Evolutionary conservation across 495 filamentous ascomycete genomes (phyloP).

Genomic region (Amphirosellinia nigrospora): DNA sequence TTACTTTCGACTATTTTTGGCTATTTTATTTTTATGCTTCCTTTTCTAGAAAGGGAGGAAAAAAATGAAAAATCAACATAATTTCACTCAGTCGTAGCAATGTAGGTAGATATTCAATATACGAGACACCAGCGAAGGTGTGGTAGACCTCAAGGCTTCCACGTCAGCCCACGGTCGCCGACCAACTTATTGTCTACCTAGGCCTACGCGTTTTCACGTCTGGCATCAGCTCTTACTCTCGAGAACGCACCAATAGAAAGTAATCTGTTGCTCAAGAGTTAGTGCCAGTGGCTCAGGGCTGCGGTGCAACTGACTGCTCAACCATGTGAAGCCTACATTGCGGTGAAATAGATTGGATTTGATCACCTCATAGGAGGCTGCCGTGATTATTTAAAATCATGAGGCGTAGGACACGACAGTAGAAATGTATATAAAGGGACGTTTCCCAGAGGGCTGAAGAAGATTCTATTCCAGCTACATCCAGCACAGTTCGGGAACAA

Average conservation of each 20-base stretch:
- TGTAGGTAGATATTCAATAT: background rate
- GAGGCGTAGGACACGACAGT: background rate
- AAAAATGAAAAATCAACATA: too few species aligned
- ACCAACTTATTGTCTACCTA: conserved; percentile 7
- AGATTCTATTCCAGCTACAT: conserved; percentile 15
- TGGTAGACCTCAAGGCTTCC: conserved; percentile 8
- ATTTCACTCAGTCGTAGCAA: too few species aligned
- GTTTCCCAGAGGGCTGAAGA: background rate
- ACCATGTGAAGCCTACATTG: background rate
- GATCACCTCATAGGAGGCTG: conserved; percentile 1
- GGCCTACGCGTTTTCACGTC: background rate
- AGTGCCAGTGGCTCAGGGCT: conserved; percentile 1
- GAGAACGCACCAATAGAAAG: background rate
- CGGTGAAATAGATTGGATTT: conserved; percentile 13
- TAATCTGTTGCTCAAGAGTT: conserved; percentile 10
- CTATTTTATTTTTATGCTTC: too few species aligned
- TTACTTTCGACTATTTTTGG: too few species aligned
- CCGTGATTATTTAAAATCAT: conserved; percentile 9
- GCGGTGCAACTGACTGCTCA: background rate
- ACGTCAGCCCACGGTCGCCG: conserved; percentile 19
- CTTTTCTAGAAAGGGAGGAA: too few species aligned
- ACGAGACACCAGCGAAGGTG: conserved; percentile 8
- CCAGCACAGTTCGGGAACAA: conserved; percentile 1
- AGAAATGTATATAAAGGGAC: conserved; percentile 15
- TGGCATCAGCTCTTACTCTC: conserved; percentile 11